Evolutionary conservation across 768 basidiomycete genomes (phyloP), one percentile per base, ranked within the genome.

Genomic region (Megacollybia marginata): DNA sequence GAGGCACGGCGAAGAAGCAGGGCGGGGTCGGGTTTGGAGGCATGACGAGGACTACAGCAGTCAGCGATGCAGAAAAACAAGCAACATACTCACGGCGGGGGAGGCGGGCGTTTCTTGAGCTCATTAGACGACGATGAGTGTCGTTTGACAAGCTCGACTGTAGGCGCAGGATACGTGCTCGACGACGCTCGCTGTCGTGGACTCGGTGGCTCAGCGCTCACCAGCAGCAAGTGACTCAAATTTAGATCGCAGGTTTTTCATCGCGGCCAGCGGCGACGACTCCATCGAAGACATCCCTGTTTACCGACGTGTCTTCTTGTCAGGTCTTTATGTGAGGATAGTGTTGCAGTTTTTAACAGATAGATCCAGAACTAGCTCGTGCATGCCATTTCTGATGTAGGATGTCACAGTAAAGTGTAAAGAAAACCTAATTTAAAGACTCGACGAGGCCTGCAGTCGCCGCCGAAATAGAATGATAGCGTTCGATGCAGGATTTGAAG

Each of bases 161-260:
- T 51, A 9, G 61, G 48, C 45, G 66, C 53, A 32, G 66, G 48
- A 55, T 52, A 72, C 34, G 56, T 65, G 56, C 58, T 62, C 46
- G 68, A 67, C 34, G 59, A 61, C 10, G 70, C 65, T 33, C 73
- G 71, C 11, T 68, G 67, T 15, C 73, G 71, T 46, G 74, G 71
- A 46, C 64, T 69, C 2, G 60, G 49, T n/a, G 65, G 34, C 33
- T 62, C n/a, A n/a, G n/a, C n/a, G n/a, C n/a, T n/a, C 59, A 9
- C 69, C 68, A 43, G 69, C 67, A 4, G 85, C 82, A 20, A 87
- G 66, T 56, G 80, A 75, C 60, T 90, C 87, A 58, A 88, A 90
- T 58, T 70, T 78, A 31, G 83, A 85, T 42, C 78, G 77, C 15
- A 90, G 70, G 52, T 74, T 85, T 63, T 76, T 82, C 48, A 89